Conservation (phyloP, 73 alveolate species). For the Blepharisma stoltei region DNA sequence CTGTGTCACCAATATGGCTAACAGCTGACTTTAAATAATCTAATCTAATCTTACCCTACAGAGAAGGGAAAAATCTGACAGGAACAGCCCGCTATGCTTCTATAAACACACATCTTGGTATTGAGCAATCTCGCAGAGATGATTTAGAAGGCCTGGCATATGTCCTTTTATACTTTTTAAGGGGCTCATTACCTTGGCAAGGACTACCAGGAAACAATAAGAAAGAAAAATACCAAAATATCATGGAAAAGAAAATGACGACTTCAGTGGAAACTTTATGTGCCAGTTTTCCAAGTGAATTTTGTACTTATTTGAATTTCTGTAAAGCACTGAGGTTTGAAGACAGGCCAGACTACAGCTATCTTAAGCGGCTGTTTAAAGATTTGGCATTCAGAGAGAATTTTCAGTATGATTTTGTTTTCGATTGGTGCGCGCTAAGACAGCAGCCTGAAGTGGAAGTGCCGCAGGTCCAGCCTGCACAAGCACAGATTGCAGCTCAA, state of each 20-base stretch:
- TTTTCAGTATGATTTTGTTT: slow-evolving; percentile 49
- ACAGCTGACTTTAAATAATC: too few relatives aligned
- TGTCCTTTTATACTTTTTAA: slow-evolving; percentile 74
- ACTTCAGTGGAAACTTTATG: slow-evolving; percentile 79
- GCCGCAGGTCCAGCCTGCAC: too few relatives aligned
- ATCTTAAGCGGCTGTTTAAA: slow-evolving; percentile 75
- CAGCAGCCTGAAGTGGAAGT: too few relatives aligned
- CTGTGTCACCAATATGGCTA: too few relatives aligned
- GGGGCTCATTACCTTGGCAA: slow-evolving; percentile 89
- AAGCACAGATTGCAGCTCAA: too few relatives aligned
- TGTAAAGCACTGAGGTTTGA: slow-evolving; percentile 80
- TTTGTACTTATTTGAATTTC: slow-evolving; percentile 74
- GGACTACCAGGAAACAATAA: slow-evolving; percentile 70
- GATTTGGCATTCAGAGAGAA: slow-evolving; percentile 58
- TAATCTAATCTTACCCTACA: too few relatives aligned
- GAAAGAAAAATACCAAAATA: slow-evolving; percentile 68
- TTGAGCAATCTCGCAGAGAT: slow-evolving; percentile 85
- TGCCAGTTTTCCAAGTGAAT: slow-evolving; percentile 76
- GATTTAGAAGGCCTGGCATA: slow-evolving; percentile 82
- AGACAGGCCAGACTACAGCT: slow-evolving; percentile 86
- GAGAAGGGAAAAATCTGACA: slow-evolving; percentile 46
- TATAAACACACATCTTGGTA: slow-evolving; percentile 48
- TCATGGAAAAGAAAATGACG: slow-evolving; percentile 58
- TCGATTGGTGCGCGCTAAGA: slow-evolving; percentile 35
- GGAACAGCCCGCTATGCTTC: slow-evolving; percentile 45